phyloP scores from a whole-genome alignment of 1,139 yeast species.

The Candida labiduridarum region DNA sequence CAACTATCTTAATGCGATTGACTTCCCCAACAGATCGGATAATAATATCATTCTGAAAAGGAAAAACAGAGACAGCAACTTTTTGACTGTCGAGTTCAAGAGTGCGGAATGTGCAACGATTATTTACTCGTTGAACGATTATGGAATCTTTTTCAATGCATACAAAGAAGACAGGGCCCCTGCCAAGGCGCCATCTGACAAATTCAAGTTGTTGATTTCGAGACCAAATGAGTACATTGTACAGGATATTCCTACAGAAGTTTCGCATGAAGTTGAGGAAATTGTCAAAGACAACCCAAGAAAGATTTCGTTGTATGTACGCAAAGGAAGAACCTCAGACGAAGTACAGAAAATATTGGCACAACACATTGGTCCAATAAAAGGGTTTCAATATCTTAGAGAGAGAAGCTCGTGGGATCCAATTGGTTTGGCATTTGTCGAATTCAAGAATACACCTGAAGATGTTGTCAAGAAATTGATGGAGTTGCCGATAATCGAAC shows the following conservation, averaged over 20 bases:
- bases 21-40: slow-evolving; percentile 29
- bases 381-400: slow-evolving; percentile 33
- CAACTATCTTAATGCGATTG: slow-evolving; percentile 40
- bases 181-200: slow-evolving; percentile 13
- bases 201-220: slow-evolving; percentile 14
- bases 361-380: slow-evolving; percentile 23
- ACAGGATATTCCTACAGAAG: slow-evolving; percentile 26
- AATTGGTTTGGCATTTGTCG: slow-evolving; percentile 44
- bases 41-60: slow-evolving; percentile 36
- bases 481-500: slow-evolving; percentile 20
- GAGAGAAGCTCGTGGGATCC: slow-evolving; percentile 42
- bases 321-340: slow-evolving; percentile 28
- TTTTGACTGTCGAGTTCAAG: slow-evolving; percentile 54
- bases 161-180: slow-evolving; percentile 22
- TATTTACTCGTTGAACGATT: slow-evolving; percentile 49
- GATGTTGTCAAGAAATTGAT: slow-evolving; percentile 19
- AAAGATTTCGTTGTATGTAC: slow-evolving; percentile 33
- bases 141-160: slow-evolving; percentile 34
- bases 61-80: slow-evolving; percentile 38
- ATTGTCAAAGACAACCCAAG: slow-evolving; percentile 38
- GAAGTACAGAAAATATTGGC: slow-evolving; percentile 29
- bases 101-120: slow-evolving; percentile 63
- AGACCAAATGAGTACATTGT: slow-evolving; percentile 71
- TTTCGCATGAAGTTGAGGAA: slow-evolving; percentile 20
- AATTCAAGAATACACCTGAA: slow-evolving; percentile 23